These are phyloP conservation scores for Lasiosphaeria ovina DNA, from an alignment of 495 filamentous ascomycete species.

Conservation along the genomic window DNA sequence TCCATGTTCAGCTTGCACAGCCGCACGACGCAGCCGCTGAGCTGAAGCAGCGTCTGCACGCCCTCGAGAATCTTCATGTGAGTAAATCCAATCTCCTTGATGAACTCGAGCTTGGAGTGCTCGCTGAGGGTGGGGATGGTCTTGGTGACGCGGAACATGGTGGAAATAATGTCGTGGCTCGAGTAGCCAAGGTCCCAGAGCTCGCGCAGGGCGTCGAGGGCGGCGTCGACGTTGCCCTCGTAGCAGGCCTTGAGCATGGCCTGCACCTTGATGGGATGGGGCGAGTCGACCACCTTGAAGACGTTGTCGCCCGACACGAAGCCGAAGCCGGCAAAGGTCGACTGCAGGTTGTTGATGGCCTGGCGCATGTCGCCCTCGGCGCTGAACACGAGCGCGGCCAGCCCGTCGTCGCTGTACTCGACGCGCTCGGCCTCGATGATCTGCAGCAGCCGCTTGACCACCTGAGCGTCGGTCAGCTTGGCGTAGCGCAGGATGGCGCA, in stretches of 20 bases:
- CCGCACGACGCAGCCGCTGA: slow-evolving; percentile 86
- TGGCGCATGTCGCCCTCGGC: slow-evolving; percentile 99
- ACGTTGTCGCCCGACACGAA: slow-evolving; percentile 98
- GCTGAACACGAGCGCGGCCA: slow-evolving; percentile 92
- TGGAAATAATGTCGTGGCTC: slow-evolving; percentile 95
- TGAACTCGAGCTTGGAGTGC: slow-evolving; percentile 92
- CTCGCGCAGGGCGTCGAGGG: slow-evolving; percentile 83
- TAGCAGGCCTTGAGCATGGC: slow-evolving; percentile 97
- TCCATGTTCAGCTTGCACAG: slow-evolving; percentile 96
- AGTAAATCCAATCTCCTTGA: slow-evolving; percentile 97
- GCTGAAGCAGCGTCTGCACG: slow-evolving; percentile 88
- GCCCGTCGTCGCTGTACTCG: slow-evolving; percentile 86
- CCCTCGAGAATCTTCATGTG: slow-evolving; percentile 99
- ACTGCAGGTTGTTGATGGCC: slow-evolving; percentile 98
- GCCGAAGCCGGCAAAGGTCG: slow-evolving; percentile 90
- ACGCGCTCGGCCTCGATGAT: slow-evolving; percentile 87
- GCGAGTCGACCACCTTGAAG: slow-evolving; percentile 94
- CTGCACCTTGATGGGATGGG: slow-evolving; percentile 97
- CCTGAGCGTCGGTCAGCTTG: slow-evolving; percentile 85
- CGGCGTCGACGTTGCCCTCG: slow-evolving; percentile 83
- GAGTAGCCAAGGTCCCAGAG: slow-evolving; percentile 94
- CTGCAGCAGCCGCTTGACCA: slow-evolving; percentile 85
- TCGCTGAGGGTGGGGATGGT: slow-evolving; percentile 85
- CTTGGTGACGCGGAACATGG: slow-evolving; percentile 99
- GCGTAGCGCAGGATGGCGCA: slow-evolving; percentile 96